These are phyloP conservation scores for Curvularia spicifera DNA, from an alignment of 2,329 filamentous ascomycete species.

Conservation along the genomic window DNA sequence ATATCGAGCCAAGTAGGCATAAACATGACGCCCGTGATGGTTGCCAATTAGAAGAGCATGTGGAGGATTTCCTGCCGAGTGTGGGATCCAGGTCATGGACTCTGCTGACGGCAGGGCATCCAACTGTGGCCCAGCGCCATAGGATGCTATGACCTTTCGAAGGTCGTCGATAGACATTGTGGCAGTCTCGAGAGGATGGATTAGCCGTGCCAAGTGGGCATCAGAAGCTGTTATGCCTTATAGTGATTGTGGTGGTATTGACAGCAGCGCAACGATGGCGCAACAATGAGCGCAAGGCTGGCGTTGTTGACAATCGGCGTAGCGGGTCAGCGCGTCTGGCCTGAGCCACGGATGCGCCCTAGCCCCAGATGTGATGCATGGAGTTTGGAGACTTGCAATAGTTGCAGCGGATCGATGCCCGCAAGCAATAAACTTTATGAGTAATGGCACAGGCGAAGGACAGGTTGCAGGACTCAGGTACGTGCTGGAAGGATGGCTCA, in stretches of 20 bases:
- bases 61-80: conserved; percentile 1
- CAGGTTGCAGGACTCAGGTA: conserved; percentile 6
- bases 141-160: conserved; percentile 8
- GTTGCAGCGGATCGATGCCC: neutral
- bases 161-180: conserved; percentile 15
- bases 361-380: conserved; percentile 3
- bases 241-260: neutral
- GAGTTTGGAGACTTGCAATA: neutral
- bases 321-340: conserved; percentile 4
- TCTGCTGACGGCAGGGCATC: conserved; percentile 12
- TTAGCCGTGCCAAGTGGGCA: neutral
- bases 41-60: conserved; percentile 10
- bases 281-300: neutral
- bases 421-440: neutral
- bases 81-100: conserved; percentile 13
- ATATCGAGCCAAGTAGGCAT: conserved; percentile 12
- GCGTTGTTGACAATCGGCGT: conserved; percentile 6
- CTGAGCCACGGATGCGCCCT: neutral
- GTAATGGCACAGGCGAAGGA: neutral
- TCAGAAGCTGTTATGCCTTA: neutral
- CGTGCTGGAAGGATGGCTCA: neutral
- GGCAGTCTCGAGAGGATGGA: neutral
- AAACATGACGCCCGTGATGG: conserved; percentile 7
- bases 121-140: conserved; percentile 8
- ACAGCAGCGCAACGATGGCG: neutral